These are phyloP conservation scores for Podila horticola DNA, from an alignment of 192 early-diverging fungal genomes.

Conservation along the genomic window DNA sequence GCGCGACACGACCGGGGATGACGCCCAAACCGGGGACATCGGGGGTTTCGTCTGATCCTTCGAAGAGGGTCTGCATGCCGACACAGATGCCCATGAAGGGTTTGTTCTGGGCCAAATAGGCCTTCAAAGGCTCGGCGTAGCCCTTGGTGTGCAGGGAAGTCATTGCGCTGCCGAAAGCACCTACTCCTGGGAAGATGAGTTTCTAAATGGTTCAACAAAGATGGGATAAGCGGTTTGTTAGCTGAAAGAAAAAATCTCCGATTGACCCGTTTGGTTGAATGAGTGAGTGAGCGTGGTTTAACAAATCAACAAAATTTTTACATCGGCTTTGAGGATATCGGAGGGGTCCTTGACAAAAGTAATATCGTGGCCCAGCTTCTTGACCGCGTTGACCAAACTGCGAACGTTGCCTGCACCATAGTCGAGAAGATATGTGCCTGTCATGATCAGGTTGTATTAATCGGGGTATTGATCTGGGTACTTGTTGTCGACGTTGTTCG, in stretches of 20 bases:
- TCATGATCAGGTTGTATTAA: slow-evolving; percentile 38
- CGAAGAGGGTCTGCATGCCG: slow-evolving; percentile 95
- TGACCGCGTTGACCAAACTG: slow-evolving; percentile 94
- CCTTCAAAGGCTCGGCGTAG: slow-evolving; percentile 82
- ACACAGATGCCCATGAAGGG: slow-evolving; percentile 99
- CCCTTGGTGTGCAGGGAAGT: slow-evolving; percentile 75
- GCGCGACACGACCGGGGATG: slow-evolving; percentile 74
- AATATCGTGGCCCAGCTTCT: slow-evolving; percentile 88
- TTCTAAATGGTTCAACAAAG: slow-evolving; percentile 61
- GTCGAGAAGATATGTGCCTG: slow-evolving; percentile 86
- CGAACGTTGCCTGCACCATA: slow-evolving; percentile 99
- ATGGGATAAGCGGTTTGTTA: too few species aligned
- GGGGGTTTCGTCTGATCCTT: slow-evolving; percentile 90
- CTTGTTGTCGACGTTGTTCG: too few species aligned
- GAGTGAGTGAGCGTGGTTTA: background rate
- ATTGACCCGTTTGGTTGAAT: background rate
- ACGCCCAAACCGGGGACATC: slow-evolving; percentile 84
- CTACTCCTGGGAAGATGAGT: slow-evolving; percentile 99
- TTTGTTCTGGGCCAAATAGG: slow-evolving; percentile 84
- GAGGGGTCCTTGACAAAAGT: slow-evolving; percentile 74
- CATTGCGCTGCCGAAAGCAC: slow-evolving; percentile 96
- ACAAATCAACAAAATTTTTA: slow-evolving; percentile 47
- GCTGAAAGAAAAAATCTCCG: slow-evolving; percentile 16
- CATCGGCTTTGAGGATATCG: slow-evolving; percentile 93
- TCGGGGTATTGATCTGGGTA: too few species aligned